A percentile compares a stretch with the other conserved stretches of the same genome.
phyloP scores from a whole-genome alignment of 2,329 filamentous ascomycete genomes.

The Curvularia sp. region DNA sequence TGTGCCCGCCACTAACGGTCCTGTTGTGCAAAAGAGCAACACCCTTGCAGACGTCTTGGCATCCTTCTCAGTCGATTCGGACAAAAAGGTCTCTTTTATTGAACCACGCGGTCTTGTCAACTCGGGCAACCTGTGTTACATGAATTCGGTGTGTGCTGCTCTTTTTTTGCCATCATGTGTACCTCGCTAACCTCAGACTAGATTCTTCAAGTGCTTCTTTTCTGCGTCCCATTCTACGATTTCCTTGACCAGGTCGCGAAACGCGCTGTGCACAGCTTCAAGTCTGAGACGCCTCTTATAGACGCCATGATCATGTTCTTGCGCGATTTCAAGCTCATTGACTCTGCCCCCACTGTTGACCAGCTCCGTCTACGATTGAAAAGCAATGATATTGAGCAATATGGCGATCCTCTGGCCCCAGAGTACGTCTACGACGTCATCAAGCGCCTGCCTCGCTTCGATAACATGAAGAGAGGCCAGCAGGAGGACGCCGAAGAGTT shows the following conservation, averaged over 20 bases:
- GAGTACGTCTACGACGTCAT: conserved; percentile 97
- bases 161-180: background rate
- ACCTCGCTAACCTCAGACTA: conserved; percentile 54
- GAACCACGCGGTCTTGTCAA: conserved; percentile 94
- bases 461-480: conserved; percentile 93
- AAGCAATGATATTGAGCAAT: conserved; percentile 83
- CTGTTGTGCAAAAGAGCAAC: conserved; percentile 60
- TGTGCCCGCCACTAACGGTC: conserved; percentile 46
- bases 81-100: conserved; percentile 77
- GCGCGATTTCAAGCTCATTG: conserved; percentile 86
- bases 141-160: conserved; percentile 84
- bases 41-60: conserved; percentile 79
- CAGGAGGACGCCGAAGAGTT: conserved; percentile 99
- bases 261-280: conserved; percentile 87
- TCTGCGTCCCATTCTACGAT: conserved; percentile 91
- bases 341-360: conserved; percentile 76
- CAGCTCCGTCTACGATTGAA: conserved; percentile 78
- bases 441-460: conserved; percentile 82
- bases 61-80: conserved; percentile 71
- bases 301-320: conserved; percentile 98
- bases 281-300: conserved; percentile 90
- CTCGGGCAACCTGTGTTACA: conserved; percentile 99
- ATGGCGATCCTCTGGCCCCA: conserved; percentile 88
- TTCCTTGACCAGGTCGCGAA: conserved; percentile 88
- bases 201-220: conserved; percentile 95